These are phyloP conservation scores for Blastocladiella britannica DNA, from an alignment of 192 early-diverging fungal genomes.

Conservation along the genomic window DNA sequence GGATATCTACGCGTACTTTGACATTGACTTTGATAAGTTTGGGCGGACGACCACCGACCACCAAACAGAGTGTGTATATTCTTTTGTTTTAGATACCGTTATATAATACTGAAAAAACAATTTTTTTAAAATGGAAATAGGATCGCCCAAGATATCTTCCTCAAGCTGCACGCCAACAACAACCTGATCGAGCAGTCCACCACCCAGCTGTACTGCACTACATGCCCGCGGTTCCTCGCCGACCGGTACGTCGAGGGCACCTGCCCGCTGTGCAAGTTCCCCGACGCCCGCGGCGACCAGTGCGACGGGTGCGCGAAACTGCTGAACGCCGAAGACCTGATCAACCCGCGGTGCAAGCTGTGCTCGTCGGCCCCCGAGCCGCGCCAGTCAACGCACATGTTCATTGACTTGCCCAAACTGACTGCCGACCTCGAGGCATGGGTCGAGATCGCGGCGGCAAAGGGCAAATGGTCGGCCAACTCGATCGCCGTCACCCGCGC, in stretches of 20 bases:
- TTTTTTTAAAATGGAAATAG: too few species aligned
- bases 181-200: conserved; percentile 50
- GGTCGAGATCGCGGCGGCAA: conserved; percentile 39
- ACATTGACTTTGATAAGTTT: conserved; percentile 83
- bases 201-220: conserved; percentile 77
- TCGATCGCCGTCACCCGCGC: conserved; percentile 64
- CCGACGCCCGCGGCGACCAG: conserved; percentile 95
- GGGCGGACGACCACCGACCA: conserved; percentile 76
- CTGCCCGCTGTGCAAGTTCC: conserved; percentile 74
- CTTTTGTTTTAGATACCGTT: neutral
- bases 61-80: conserved; percentile 46
- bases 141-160: conserved; percentile 80
- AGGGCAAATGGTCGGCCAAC: conserved; percentile 78
- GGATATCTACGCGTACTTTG: conserved; percentile 86
- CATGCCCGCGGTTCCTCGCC: conserved; percentile 75
- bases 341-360: conserved; percentile 86
- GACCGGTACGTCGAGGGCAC: conserved; percentile 94
- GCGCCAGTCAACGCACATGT: conserved; percentile 70
- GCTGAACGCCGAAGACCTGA: conserved; percentile 75
- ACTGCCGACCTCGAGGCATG: conserved; percentile 58
- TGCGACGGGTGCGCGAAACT: conserved; percentile 86
- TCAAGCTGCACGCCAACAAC: conserved; percentile 44
- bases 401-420: conserved; percentile 60
- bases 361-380: conserved; percentile 61
- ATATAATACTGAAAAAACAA: too few species aligned